Evolutionary conservation across 2,329 filamentous ascomycete genomes (phyloP).

Genomic region (Diatrype stigma): DNA sequence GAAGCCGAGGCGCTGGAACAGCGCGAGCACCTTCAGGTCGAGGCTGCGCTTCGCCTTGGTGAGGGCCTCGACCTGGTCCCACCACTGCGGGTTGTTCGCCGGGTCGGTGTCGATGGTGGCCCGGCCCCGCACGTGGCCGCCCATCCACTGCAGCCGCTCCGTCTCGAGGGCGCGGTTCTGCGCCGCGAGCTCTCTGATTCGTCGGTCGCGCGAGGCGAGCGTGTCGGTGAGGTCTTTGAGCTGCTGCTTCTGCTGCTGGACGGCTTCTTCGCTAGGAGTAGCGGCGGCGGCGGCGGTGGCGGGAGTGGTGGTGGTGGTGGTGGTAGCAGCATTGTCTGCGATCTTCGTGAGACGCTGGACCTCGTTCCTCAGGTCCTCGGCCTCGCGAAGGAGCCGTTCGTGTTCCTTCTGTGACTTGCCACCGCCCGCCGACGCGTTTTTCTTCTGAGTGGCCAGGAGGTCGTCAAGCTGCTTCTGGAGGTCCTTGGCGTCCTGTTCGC

Average conservation of each 20-base stretch:
- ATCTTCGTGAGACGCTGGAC: too few species aligned
- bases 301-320: too few species aligned
- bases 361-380: too few species aligned
- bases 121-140: neutral
- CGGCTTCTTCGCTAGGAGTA: too few species aligned
- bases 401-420: too few species aligned
- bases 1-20: neutral
- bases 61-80: neutral
- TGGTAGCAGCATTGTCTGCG: too few species aligned
- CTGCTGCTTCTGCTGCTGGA: neutral
- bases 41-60: neutral
- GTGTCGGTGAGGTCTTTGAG: neutral
- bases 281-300: neutral
- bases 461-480: neutral
- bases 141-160: neutral
- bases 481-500: neutral
- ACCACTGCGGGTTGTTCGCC: neutral
- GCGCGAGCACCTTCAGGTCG: neutral
- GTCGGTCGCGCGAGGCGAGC: neutral
- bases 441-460: neutral
- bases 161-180: neutral
- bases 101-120: too few species aligned
- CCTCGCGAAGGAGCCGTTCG: too few species aligned
- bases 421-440: too few species aligned
- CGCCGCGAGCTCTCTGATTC: neutral